Percentiles rank a stretch among this genome's conserved stretches.
Conservation (phyloP, 306 rosid genomes). For the Pyrus betulifolia region DNA sequence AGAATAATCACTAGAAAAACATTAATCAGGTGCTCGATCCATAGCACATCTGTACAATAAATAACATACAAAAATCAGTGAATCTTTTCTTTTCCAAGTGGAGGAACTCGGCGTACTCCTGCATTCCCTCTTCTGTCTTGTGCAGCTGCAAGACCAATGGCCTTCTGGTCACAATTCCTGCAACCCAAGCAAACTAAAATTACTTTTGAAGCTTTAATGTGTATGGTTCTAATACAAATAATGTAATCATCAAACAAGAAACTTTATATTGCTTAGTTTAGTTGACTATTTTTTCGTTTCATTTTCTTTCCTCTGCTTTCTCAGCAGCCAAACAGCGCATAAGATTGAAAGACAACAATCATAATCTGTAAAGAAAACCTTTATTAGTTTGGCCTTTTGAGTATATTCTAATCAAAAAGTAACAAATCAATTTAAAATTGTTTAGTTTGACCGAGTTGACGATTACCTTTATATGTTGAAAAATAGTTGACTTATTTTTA, state of each 20-base stretch:
- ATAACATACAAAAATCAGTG: slow-evolving; percentile 57
- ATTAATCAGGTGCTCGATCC: background rate
- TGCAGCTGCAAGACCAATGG: slow-evolving; percentile 86
- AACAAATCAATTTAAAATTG: background rate
- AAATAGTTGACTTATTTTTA: background rate
- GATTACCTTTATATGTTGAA: too few relatives aligned
- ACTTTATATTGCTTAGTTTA: background rate
- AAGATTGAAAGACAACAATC: background rate
- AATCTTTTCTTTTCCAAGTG: slow-evolving; percentile 60
- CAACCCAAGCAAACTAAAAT: slow-evolving; percentile 9
- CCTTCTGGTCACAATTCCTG: slow-evolving; percentile 94
- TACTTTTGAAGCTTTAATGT: background rate
- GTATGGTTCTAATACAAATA: background rate
- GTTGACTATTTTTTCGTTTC: background rate
- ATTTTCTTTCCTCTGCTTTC: slow-evolving; percentile 6
- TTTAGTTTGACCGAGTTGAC: background rate
- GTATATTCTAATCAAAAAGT: background rate
- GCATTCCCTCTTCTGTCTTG: slow-evolving; percentile 41
- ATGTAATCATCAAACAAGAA: background rate
- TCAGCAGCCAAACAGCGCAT: slow-evolving; percentile 10
- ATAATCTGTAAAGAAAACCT: too few relatives aligned
- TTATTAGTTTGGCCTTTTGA: background rate
- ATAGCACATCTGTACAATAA: background rate
- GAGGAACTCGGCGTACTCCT: slow-evolving; percentile 74
- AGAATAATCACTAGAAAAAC: background rate